Base-by-base conservation (phyloP, 495 filamentous ascomycete genomes). In the Peziza echinospora region DNA sequence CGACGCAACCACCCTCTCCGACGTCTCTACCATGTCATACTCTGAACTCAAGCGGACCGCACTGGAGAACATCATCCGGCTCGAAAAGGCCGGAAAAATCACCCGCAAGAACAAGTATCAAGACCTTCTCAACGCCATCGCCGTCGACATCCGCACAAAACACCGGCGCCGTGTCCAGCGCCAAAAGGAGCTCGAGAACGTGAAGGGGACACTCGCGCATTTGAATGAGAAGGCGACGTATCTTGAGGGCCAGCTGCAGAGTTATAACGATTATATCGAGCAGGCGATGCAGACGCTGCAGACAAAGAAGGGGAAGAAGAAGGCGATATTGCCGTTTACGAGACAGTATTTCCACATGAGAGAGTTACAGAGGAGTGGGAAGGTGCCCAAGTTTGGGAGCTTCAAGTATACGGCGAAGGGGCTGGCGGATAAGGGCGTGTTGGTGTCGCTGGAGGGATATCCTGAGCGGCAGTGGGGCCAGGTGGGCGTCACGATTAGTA, bases 191-290 rank as follows among this genome's bases (percentile, higher is more conserved):
- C 62, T 96, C 30, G 89, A 96, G 53, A 78, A 81, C 50, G 83
- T 93, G 34, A 75, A 80, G 17, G 64, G 82, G 51, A 99, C 89
- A 5, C 74, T 93, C 24, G 67, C 66, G 7, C 81, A 87, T 51
- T 66, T 99, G 45, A 81, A 84, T 60, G 82, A 91, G 53, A 94
- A 99, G 62, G 85, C 89, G 21, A 69, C 71, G 43, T 96, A 84
- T 65, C 71, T 99, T 1, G 91, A 99, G 54, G 77, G 82, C 50
- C 91, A 96, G 63, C 72, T 93, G 37, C 91, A 93, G 68, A 84
- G 77, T 51, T 99, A 94, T 68, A 93, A 99, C 59, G 84, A 96
- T 63, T 96, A 94, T 60, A 93, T 99, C 55, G 89, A 99, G 67
- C 86, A 94, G 60, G 84, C 89, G 17, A 93, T 99, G 85, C 71